Conservation (phyloP, 441 rosid genomes). For the Erodium texanum region DNA sequence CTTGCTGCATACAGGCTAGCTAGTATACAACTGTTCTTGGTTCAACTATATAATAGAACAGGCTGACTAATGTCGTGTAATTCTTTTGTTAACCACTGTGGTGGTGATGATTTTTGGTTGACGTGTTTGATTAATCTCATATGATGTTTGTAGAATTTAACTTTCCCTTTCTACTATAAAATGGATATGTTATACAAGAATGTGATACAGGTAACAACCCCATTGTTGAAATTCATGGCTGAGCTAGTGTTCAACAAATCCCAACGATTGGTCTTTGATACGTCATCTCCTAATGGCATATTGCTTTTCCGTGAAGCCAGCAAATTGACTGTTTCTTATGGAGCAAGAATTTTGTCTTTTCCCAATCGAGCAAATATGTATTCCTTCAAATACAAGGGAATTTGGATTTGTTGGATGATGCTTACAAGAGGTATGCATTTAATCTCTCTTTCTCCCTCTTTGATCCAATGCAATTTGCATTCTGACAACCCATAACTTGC, state of each 20-base stretch:
- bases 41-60: too few species aligned
- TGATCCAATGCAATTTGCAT: too few species aligned
- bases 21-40: too few species aligned
- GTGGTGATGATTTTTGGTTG: background rate
- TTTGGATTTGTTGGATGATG: slow-evolving; percentile 83
- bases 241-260: slow-evolving; percentile 94
- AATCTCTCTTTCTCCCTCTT: background rate
- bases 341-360: slow-evolving; percentile 82
- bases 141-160: background rate
- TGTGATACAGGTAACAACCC: slow-evolving; percentile 81
- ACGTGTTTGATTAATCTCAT: background rate
- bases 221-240: slow-evolving; percentile 89
- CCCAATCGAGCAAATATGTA: slow-evolving; percentile 94
- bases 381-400: slow-evolving; percentile 95
- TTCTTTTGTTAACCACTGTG: background rate
- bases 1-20: too few species aligned
- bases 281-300: slow-evolving; percentile 97
- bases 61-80: background rate
- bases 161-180: background rate
- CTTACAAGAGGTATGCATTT: slow-evolving; percentile 73
- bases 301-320: slow-evolving; percentile 99
- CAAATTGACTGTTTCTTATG: slow-evolving; percentile 88
- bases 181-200: background rate
- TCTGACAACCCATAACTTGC: too few species aligned
- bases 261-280: slow-evolving; percentile 85